A percentile compares a stretch with the other conserved stretches of the same genome.
phyloP scores from a whole-genome alignment of 108 stramenopile species.

The Conticribra guillardii region DNA sequence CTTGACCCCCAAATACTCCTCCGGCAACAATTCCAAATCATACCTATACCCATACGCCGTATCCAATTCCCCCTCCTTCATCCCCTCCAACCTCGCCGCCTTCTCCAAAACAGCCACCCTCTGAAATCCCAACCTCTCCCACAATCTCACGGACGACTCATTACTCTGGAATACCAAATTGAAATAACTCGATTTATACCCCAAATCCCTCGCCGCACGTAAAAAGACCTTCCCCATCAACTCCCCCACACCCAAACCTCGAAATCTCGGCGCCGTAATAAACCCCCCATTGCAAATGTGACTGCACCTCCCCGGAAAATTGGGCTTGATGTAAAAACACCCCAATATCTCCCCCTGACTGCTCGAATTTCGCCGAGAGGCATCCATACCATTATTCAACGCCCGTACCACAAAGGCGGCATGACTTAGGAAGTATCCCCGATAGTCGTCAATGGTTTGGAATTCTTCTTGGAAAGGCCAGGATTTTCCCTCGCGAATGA shows the following conservation, averaged over 20 bases:
- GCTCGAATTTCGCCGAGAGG: constrained; percentile 25
- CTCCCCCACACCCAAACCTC: constrained; percentile 52
- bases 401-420: constrained; percentile 60
- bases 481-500: constrained; percentile 59
- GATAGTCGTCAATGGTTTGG: constrained; percentile 40
- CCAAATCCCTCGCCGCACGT: constrained; percentile 52
- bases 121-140: constrained; percentile 67
- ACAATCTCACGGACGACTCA: constrained; percentile 43
- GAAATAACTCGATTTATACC: constrained; percentile 63
- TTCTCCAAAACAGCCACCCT: constrained; percentile 58
- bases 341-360: constrained; percentile 48
- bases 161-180: constrained; percentile 69
- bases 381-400: constrained; percentile 47
- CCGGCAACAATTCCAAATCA: constrained; percentile 56
- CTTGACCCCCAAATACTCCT: constrained; percentile 35
- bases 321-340: constrained; percentile 70
- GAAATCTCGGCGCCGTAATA: constrained; percentile 52
- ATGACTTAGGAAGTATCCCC: constrained; percentile 62
- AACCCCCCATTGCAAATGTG: constrained; percentile 69
- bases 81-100: constrained; percentile 59
- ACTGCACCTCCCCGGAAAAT: constrained; percentile 65
- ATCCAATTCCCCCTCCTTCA: constrained; percentile 51
- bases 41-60: constrained; percentile 65
- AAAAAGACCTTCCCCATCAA: constrained; percentile 65
- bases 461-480: constrained; percentile 67